Evolutionary conservation across 306 rosid species (phyloP).

Genomic region (Dalbergia oliveri): DNA sequence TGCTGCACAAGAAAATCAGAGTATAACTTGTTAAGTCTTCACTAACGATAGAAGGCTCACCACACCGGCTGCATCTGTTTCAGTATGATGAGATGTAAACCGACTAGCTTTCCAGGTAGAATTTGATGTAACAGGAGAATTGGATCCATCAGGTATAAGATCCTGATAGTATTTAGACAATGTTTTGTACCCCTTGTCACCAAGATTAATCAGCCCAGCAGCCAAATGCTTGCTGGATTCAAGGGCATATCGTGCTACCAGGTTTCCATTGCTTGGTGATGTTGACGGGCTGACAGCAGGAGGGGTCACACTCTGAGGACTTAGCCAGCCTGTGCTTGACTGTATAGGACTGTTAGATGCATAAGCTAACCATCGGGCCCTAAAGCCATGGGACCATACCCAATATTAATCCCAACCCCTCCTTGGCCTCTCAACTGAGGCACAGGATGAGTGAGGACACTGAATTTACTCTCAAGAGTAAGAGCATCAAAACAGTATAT

Average conservation of each 20-base stretch:
- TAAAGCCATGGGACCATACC: conserved; percentile 97
- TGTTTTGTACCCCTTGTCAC: conserved; percentile 96
- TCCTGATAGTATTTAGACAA: conserved; percentile 94
- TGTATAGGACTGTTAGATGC: conserved; percentile 82
- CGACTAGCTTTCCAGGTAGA: conserved; percentile 82
- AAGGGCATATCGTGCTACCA: conserved; percentile 96
- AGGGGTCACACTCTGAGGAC: conserved; percentile 95
- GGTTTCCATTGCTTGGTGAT: conserved; percentile 87
- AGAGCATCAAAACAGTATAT: conserved; percentile 96
- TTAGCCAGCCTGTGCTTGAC: conserved; percentile 75
- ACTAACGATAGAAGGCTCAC: conserved; percentile 65
- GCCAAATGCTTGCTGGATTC: conserved; percentile 98
- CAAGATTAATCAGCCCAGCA: conserved; percentile 80
- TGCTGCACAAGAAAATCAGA: conserved; percentile 43
- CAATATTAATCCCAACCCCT: conserved; percentile 81
- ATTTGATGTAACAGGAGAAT: conserved; percentile 86
- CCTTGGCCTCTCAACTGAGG: conserved; percentile 96
- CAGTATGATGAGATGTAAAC: conserved; percentile 69
- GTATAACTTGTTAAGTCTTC: conserved; percentile 25
- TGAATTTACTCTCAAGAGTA: conserved; percentile 92
- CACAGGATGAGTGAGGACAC: conserved; percentile 93
- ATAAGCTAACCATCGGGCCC: conserved; percentile 98
- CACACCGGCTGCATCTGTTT: conserved; percentile 85
- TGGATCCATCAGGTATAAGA: conserved; percentile 87
- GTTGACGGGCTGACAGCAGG: conserved; percentile 92